Conservation (phyloP, 2,329 filamentous ascomycete genomes). For the Fusarium sp. region DNA sequence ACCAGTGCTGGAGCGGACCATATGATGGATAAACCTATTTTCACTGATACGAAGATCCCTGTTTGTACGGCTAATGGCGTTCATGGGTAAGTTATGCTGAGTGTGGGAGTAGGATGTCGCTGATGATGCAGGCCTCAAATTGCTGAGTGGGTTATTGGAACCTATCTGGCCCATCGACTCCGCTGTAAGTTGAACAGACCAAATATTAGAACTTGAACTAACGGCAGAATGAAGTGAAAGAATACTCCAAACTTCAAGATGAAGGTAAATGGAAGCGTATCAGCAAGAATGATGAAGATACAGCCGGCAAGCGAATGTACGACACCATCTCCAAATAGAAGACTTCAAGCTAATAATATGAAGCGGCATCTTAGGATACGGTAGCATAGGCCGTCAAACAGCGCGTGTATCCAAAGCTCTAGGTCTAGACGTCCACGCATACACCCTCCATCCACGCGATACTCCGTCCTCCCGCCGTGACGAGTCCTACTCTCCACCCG, state of each 20-base stretch:
- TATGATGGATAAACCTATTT: constrained; percentile 59
- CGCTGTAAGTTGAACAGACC: constrained; percentile 50
- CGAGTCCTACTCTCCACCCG: constrained; percentile 73
- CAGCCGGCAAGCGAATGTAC: constrained; percentile 62
- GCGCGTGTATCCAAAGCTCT: constrained; percentile 70
- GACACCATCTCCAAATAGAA: constrained; percentile 19
- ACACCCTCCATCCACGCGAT: constrained; percentile 75
- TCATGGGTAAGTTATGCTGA: constrained; percentile 58
- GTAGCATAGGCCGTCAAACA: constrained; percentile 64
- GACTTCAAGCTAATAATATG: background rate
- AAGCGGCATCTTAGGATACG: constrained; percentile 66
- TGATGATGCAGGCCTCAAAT: constrained; percentile 61
- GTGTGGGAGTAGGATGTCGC: background rate
- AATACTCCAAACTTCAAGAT: constrained; percentile 58
- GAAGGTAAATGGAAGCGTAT: constrained; percentile 57
- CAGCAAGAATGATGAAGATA: constrained; percentile 31
- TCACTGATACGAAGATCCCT: constrained; percentile 59
- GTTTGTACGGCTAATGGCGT: constrained; percentile 69
- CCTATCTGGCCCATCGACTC: constrained; percentile 62
- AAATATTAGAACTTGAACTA: background rate
- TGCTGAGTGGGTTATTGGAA: constrained; percentile 66
- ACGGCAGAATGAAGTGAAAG: constrained; percentile 50
- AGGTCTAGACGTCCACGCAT: constrained; percentile 79
- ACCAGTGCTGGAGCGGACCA: constrained; percentile 65
- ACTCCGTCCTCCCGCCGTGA: constrained; percentile 74